A percentile compares a stretch with the other conserved stretches of the same genome.
These are phyloP conservation scores for Fibroporia radiculosa DNA, from an alignment of 768 basidiomycete species.

Conservation along the genomic window DNA sequence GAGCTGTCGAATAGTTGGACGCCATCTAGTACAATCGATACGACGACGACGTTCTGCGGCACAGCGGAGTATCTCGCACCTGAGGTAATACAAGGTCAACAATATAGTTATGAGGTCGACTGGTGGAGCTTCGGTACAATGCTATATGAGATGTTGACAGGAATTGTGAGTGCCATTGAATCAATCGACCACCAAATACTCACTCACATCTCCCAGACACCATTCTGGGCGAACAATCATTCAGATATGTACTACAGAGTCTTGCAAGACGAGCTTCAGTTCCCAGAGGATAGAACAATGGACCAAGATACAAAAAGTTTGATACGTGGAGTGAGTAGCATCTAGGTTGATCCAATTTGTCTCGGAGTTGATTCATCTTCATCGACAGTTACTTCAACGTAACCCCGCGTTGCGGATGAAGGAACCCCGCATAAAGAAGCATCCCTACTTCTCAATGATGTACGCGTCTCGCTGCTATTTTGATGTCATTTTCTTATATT, in stretches of 20 bases:
- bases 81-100: conserved; percentile 87
- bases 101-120: conserved; percentile 91
- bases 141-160: conserved; percentile 95
- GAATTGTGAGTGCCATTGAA: conserved; percentile 60
- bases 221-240: conserved; percentile 89
- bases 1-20: conserved; percentile 54
- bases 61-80: conserved; percentile 97
- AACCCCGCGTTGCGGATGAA: conserved; percentile 87
- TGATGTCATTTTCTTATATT: not conserved
- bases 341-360: conserved; percentile 4
- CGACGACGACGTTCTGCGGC: conserved; percentile 86
- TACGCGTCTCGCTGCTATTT: conserved; percentile 29
- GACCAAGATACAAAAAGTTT: conserved; percentile 94
- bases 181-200: conserved; percentile 9
- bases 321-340: conserved; percentile 78
- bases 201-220: conserved; percentile 48
- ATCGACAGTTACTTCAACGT: conserved; percentile 74
- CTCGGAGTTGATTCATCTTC: not conserved
- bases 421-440: conserved; percentile 89
- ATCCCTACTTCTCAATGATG: conserved; percentile 96
- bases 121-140: conserved; percentile 99
- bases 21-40: conserved; percentile 43
- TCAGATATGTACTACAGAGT: conserved; percentile 94
- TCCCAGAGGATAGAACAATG: conserved; percentile 87
- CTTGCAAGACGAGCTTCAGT: conserved; percentile 81